Evolutionary conservation across 768 basidiomycete genomes (phyloP), one percentile per base, ranked within the genome.

Genomic region (Boletus rubescentipes): DNA sequence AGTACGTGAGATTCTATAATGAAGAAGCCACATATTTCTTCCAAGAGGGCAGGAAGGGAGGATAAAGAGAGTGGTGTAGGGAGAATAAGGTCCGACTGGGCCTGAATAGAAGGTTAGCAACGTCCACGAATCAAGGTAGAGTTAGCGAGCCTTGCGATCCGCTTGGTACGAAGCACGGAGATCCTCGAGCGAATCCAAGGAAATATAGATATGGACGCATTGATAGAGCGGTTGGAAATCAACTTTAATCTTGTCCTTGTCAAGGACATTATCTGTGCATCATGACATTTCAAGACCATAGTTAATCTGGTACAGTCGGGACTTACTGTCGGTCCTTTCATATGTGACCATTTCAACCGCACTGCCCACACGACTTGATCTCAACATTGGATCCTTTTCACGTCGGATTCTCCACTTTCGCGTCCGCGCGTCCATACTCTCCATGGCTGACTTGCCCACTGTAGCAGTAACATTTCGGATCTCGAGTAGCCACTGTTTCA

Each of bases 1-100:
- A 98, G 80, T 1, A 99, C 94, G 65, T 96, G 87, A 1, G 84
- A 86, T 72, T 99, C 97, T 59, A 98, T 86, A 53, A 99, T 93
- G 74, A 98, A 99, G 72, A 97, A 99, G 0, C 97, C 97, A 35
- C 93, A 89, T 58, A 98, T 91, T 71, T 98, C 93, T 67, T 96
- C 89, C 23, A 91, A 88, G 20, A 98, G 76, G n/a, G 81, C 67
- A 1, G 87, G 78, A 5, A 98, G 80, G 4, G 87, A 80, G 2
- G 78, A 67, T 32, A 93, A 63, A 30, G 84, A 81, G 20, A 92
- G 75, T 0, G 87, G 86, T 26, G 76, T 76, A 1, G 91, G 93
- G 29, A 99, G 82, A 67, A 98, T 97, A 9, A 99, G 82, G 59
- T 91, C 90, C 2, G 97, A 96, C 89, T 99, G 97, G 0, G 94